These are phyloP conservation scores for Daldinia sp. DNA, from an alignment of 2,329 filamentous ascomycete genomes.

Conservation along the genomic window DNA sequence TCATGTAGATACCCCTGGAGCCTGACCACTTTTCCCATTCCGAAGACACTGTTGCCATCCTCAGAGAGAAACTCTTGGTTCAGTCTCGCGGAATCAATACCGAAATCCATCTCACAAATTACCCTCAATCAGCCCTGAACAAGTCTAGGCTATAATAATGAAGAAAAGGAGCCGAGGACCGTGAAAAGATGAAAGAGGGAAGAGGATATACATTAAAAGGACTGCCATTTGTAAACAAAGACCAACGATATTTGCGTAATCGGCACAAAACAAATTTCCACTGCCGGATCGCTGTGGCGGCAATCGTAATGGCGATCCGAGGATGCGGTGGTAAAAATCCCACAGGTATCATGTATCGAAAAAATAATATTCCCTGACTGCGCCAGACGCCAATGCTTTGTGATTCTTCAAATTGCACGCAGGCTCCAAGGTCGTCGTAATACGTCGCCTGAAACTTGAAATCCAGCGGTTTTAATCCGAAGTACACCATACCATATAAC, in stretches of 20 bases:
- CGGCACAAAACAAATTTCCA: not conserved
- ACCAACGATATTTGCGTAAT: not conserved
- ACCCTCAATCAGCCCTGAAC: not conserved
- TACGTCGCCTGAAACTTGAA: not conserved
- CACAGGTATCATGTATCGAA: slow-evolving; percentile 20
- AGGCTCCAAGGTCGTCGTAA: not conserved
- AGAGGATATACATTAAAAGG: not conserved
- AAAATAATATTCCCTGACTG: slow-evolving; percentile 1
- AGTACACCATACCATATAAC: not conserved
- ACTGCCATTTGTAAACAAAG: not conserved
- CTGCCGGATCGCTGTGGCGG: not conserved
- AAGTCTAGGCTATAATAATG: not conserved
- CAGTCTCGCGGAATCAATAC: not conserved
- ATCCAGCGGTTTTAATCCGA: not conserved
- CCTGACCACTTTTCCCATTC: not conserved
- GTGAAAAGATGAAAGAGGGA: not conserved
- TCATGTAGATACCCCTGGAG: not conserved
- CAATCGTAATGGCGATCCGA: not conserved
- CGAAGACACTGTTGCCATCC: not conserved
- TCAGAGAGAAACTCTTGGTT: not conserved
- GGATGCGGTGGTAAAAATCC: not conserved
- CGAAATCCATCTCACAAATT: not conserved
- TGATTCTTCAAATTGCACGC: slow-evolving; percentile 1
- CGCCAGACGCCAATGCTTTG: slow-evolving; percentile 6
- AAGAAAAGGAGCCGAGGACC: not conserved